phyloP scores from a whole-genome alignment of 495 filamentous ascomycete species.

The Penicillium steckii region DNA sequence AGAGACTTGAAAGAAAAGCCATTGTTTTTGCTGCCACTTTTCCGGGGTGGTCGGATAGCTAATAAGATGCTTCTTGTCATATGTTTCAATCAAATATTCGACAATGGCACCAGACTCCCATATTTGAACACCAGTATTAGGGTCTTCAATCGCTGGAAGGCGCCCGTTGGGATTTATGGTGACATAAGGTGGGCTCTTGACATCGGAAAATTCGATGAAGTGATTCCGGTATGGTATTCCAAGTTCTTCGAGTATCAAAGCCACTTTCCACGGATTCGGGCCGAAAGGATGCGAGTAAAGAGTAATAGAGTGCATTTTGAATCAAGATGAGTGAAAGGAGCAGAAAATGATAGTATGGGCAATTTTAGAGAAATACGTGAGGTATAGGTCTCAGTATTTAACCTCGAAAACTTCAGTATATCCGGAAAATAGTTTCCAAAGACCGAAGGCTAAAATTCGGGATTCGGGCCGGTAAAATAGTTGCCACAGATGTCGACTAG shows the following conservation, averaged over 20 bases:
- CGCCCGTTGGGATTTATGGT: slow-evolving; percentile 67
- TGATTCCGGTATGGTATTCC: slow-evolving; percentile 46
- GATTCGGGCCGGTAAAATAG: too few species aligned
- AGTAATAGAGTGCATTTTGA: background rate
- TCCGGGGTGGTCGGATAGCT: slow-evolving; percentile 45
- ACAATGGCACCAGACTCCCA: slow-evolving; percentile 70
- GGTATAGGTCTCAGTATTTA: too few species aligned
- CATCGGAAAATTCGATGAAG: slow-evolving; percentile 38
- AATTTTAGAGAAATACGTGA: too few species aligned
- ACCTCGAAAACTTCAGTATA: too few species aligned
- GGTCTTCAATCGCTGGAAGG: slow-evolving; percentile 52
- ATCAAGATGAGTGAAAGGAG: too few species aligned
- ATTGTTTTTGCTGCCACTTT: slow-evolving; percentile 50
- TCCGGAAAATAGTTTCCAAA: too few species aligned
- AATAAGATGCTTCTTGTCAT: slow-evolving; percentile 55
- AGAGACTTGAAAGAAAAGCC: slow-evolving; percentile 22
- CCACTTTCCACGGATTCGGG: slow-evolving; percentile 59
- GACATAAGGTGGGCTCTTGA: slow-evolving; percentile 52
- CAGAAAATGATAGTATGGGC: too few species aligned
- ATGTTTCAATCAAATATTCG: slow-evolving; percentile 60
- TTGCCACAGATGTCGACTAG: too few species aligned
- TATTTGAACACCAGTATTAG: slow-evolving; percentile 57
- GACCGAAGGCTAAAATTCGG: too few species aligned
- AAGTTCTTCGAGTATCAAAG: slow-evolving; percentile 59
- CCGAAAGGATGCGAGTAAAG: slow-evolving; percentile 14